Percentiles rank a stretch among this genome's conserved stretches.
Evolutionary conservation across 306 rosid genomes (phyloP).

Genomic region (Medicago ruthenica): DNA sequence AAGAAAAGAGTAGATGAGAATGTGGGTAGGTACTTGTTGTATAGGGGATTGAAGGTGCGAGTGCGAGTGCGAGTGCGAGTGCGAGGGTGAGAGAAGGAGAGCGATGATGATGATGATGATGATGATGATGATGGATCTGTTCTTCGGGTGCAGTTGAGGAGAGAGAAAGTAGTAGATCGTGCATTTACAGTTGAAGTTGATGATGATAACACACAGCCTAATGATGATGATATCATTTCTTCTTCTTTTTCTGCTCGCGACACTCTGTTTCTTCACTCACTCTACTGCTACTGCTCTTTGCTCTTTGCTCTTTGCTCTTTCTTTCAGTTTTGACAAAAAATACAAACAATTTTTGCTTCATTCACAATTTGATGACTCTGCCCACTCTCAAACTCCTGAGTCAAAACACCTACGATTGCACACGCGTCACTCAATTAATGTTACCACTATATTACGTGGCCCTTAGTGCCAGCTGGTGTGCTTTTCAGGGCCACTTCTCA

Average conservation of each 20-base stretch:
- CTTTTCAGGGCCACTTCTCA: too few species aligned
- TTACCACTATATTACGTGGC: background rate
- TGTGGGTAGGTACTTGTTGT: background rate
- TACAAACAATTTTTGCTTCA: too few species aligned
- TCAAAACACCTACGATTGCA: background rate
- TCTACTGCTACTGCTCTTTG: too few species aligned
- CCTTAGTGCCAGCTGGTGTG: too few species aligned
- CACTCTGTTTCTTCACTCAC: background rate
- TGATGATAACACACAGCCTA: slow-evolving; percentile 10
- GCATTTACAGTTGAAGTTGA: background rate
- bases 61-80: background rate
- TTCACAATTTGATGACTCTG: background rate
- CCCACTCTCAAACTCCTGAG: background rate
- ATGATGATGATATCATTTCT: slow-evolving; percentile 33
- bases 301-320: background rate
- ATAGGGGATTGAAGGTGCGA: slow-evolving; percentile 41
- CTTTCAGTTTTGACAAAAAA: background rate
- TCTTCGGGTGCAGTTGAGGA: slow-evolving; percentile 9
- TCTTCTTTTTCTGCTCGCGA: background rate
- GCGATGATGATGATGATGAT: slow-evolving; percentile 17
- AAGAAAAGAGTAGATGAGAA: background rate
- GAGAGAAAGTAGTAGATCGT: slow-evolving; percentile 16
- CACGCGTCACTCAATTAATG: background rate
- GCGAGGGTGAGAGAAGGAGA: slow-evolving; percentile 23
- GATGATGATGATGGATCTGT: slow-evolving; percentile 12